phyloP scores from a whole-genome alignment of 805 yeast species.

The Starmerella tilneyi region DNA sequence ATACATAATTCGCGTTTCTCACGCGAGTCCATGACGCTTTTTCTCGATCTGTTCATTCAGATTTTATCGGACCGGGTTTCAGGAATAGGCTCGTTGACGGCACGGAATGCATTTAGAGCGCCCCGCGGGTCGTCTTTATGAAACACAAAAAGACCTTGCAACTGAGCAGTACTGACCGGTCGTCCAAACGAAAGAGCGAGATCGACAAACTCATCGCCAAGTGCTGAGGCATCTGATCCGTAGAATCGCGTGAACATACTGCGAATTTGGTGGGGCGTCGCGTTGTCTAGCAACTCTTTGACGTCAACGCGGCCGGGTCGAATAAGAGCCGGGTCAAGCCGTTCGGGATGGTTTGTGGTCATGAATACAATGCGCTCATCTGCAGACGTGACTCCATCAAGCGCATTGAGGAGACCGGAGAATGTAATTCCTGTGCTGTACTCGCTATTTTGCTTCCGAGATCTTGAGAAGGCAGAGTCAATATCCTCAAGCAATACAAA shows the following conservation, averaged over 20 bases:
- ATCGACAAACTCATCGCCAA: constrained; percentile 43
- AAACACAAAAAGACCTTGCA: constrained; percentile 91
- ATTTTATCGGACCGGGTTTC: no score
- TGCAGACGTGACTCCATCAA: constrained; percentile 96
- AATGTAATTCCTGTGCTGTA: constrained; percentile 90
- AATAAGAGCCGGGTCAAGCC: constrained; percentile 80
- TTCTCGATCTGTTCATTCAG: no score
- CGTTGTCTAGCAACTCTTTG: constrained; percentile 74
- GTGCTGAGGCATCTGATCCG: constrained; percentile 42
- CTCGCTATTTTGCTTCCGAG: constrained; percentile 61
- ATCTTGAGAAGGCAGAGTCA: constrained; percentile 83
- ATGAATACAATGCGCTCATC: constrained; percentile 93
- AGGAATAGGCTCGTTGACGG: constrained; percentile 2
- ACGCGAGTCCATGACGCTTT: no score
- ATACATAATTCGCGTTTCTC: not conserved
- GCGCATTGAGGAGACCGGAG: constrained; percentile 83
- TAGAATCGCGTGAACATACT: constrained; percentile 85
- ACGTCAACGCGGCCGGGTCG: constrained; percentile 92
- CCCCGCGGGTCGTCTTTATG: constrained; percentile 71
- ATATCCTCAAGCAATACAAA: constrained; percentile 80
- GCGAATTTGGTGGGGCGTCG: constrained; percentile 68
- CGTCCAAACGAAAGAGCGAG: constrained; percentile 41
- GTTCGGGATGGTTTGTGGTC: constrained; percentile 97
- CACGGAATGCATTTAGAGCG: constrained; percentile 54
- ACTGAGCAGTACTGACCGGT: constrained; percentile 79